A percentile compares a stretch with the other conserved stretches of the same genome.
phyloP scores from a whole-genome alignment of 2,329 filamentous ascomycete genomes.

The Alternaria ethzedia region DNA sequence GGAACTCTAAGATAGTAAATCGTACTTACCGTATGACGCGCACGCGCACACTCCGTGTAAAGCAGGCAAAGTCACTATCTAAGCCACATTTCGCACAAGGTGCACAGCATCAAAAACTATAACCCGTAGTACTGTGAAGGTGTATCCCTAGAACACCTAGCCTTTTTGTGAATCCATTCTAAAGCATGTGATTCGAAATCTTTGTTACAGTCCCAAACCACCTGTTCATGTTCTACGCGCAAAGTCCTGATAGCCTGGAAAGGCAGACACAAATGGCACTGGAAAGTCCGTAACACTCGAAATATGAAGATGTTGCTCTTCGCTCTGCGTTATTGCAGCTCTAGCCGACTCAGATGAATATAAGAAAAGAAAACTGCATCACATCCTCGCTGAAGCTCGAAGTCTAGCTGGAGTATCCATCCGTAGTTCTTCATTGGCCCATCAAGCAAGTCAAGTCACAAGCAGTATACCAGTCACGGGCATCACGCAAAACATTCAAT shows the following conservation, averaged over 20 bases:
- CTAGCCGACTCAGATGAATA: not conserved
- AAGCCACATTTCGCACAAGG: not conserved
- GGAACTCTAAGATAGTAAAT: not conserved
- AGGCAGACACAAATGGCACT: not conserved
- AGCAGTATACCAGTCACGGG: not conserved
- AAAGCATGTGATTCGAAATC: not conserved
- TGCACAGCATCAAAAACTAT: not conserved
- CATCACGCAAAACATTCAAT: not conserved
- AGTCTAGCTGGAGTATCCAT: not conserved
- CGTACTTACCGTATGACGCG: not conserved
- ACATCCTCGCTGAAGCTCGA: not conserved
- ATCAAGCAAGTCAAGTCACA: not conserved
- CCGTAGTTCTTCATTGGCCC: not conserved
- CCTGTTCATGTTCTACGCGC: not conserved
- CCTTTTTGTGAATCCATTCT: not conserved
- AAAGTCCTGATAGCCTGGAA: not conserved
- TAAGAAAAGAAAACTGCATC: not conserved
- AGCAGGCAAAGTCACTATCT: not conserved
- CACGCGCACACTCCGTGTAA: not conserved
- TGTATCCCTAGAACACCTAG: not conserved
- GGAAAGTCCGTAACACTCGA: not conserved
- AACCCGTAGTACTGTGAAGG: too few species aligned
- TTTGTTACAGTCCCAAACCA: not conserved
- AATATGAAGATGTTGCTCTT: not conserved
- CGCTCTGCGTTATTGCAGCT: not conserved